These are phyloP conservation scores for Plantago major DNA, from an alignment of 257 asterid genomes.

Conservation along the genomic window DNA sequence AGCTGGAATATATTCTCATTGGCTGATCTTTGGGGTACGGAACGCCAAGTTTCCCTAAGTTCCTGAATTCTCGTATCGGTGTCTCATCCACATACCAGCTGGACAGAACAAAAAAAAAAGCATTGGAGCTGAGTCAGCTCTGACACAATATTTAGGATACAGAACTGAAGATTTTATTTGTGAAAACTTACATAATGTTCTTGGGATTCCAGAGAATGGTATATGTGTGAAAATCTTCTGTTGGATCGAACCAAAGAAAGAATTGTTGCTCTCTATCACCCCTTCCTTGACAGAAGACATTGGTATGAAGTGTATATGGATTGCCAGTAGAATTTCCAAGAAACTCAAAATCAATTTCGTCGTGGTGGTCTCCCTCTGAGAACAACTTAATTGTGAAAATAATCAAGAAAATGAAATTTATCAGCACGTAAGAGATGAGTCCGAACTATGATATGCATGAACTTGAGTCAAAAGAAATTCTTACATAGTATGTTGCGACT, in stretches of 20 bases:
- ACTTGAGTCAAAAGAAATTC: conserved; percentile 7
- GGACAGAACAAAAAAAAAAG: too few species aligned
- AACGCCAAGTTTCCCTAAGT: conserved; percentile 43
- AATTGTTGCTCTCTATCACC: conserved; percentile 85
- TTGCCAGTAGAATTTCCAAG: conserved; percentile 75
- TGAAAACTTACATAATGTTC: conserved; percentile 50
- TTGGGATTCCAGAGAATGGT: conserved; percentile 80
- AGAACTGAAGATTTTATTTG: neutral
- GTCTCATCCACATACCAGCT: conserved; percentile 58
- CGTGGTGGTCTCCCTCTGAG: conserved; percentile 71
- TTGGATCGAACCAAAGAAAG: conserved; percentile 88
- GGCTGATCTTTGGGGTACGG: conserved; percentile 61
- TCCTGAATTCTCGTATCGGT: conserved; percentile 70
- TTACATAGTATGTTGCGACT: conserved; percentile 83
- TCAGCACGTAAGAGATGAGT: neutral
- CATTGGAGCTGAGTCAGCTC: neutral
- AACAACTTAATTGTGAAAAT: conserved; percentile 34
- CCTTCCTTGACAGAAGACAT: conserved; percentile 64
- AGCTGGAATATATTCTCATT: conserved; percentile 67
- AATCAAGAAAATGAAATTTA: neutral
- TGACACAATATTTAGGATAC: neutral
- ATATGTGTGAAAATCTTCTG: conserved; percentile 74
- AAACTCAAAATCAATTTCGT: conserved; percentile 86
- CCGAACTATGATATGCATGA: neutral
- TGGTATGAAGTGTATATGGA: conserved; percentile 84